phyloP scores from a whole-genome alignment of 2,329 filamentous ascomycete species.

The Verruconis gallopava region DNA sequence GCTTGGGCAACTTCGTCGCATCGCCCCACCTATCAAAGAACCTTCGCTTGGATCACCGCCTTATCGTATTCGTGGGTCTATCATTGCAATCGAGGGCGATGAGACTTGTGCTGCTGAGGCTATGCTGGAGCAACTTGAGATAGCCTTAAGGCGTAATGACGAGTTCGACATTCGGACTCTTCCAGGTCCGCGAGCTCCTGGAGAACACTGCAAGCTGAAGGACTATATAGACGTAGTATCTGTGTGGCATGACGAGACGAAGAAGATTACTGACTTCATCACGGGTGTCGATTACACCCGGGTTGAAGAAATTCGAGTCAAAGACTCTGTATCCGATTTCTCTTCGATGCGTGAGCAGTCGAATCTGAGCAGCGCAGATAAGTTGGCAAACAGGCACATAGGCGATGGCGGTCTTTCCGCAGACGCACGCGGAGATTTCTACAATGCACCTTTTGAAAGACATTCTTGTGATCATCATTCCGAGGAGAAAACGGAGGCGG shows the following conservation, averaged over 20 bases:
- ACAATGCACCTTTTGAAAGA: background rate
- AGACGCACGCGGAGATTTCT: background rate
- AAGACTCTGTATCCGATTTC: background rate
- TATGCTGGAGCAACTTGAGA: conserved; percentile 52
- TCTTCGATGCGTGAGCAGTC: background rate
- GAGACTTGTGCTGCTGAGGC: conserved; percentile 48
- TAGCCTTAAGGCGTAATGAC: conserved; percentile 37
- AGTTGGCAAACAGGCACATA: conserved; percentile 5
- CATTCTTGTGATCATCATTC: too few relatives aligned
- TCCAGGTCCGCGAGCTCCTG: conserved; percentile 32
- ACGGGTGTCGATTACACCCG: conserved; percentile 17
- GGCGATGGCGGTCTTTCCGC: conserved; percentile 1
- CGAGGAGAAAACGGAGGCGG: background rate
- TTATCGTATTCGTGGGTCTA: conserved; percentile 51
- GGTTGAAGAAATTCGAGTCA: conserved; percentile 11
- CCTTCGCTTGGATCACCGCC: conserved; percentile 16
- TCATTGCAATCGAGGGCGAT: conserved; percentile 74
- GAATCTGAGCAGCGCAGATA: background rate
- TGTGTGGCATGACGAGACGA: conserved; percentile 63
- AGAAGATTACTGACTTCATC: conserved; percentile 52
- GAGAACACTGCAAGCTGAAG: conserved; percentile 23
- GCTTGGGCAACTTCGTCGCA: conserved; percentile 60
- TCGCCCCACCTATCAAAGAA: conserved; percentile 52
- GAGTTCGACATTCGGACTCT: conserved; percentile 38
- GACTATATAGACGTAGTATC: conserved; percentile 56